Evolutionary conservation across 2,329 filamentous ascomycete genomes (phyloP), one percentile per base, ranked within the genome.

Genomic region (Epichloe baconii): DNA sequence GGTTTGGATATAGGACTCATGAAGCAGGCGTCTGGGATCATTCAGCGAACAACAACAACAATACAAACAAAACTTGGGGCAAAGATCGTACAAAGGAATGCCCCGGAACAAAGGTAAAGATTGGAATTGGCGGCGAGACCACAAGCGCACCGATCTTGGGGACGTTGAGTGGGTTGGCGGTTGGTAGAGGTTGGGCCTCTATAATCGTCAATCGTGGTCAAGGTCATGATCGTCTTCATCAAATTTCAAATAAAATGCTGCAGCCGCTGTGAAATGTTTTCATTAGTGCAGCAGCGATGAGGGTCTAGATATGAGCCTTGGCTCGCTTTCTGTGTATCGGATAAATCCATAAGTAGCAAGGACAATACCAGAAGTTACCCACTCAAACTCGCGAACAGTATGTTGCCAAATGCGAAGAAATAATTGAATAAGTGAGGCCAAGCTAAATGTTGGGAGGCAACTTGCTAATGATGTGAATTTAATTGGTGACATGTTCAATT

Each of bases 141-240:
- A 53, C 56, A 73, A 71, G 63, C 77, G 77, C 59, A 68, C 75
- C 63, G 83, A 85, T 71, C 78, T 87, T 67, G 83, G 83, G 64
- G 86, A 91, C 64, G 72, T 90, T 74, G 89, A 95, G 80, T 95
- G 91, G 84, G 88, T 95, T 82, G 89, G 89, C 75, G 88, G 86
- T 72, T 94, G 87, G 82, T 82, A 86, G 68, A 57, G 82, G 68
- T 68, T 63, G 66, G 69, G 57, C 72, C 67, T 58, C 59, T 68
- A 58, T 52, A 55, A 57, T 66, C 65, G 73, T 67, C 79, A 80
- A 77, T 82, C 80, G 78, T 82, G 72, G 77, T 78, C 78, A 68
- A 64, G 71, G 69, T 68, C 64, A 61, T 56, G 48, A 51, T 53
- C 31, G 31, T 45, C 44, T 14, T 52, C 52, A 52, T 48, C 43